phyloP scores from a whole-genome alignment of 192 early-diverging fungal species.

The Diversispora eburnea region DNA sequence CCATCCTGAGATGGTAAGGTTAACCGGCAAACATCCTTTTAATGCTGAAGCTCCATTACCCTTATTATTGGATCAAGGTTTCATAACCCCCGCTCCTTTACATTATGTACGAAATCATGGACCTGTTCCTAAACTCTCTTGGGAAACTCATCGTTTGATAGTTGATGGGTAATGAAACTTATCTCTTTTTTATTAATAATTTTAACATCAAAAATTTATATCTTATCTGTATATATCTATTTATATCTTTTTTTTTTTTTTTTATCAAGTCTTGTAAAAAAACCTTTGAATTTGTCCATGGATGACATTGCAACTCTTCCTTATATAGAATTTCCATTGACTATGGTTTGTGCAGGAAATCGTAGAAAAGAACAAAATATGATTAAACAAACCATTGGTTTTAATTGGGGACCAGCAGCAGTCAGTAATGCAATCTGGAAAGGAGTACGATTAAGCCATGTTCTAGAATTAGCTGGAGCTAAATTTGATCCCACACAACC shows the following conservation, averaged over 20 bases:
- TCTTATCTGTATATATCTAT: neutral
- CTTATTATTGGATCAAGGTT: constrained; percentile 43
- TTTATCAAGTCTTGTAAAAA: constrained; percentile 41
- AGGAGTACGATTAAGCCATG: constrained; percentile 52
- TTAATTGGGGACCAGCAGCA: constrained; percentile 57
- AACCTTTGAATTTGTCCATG: constrained; percentile 50
- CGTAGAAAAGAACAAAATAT: constrained; percentile 69
- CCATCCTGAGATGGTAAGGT: constrained; percentile 44
- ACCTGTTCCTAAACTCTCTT: constrained; percentile 52
- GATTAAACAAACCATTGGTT: constrained; percentile 57
- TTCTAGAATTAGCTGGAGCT: constrained; percentile 41
- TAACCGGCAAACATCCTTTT: constrained; percentile 60
- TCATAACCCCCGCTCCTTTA: constrained; percentile 54
- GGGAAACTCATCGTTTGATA: constrained; percentile 39
- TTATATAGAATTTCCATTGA: constrained; percentile 48
- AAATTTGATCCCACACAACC: constrained; percentile 27
- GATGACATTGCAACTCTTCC: constrained; percentile 45
- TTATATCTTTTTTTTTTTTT: constrained; percentile 18
- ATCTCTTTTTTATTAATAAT: neutral
- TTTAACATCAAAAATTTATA: neutral
- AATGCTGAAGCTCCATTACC: constrained; percentile 51
- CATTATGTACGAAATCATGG: constrained; percentile 76
- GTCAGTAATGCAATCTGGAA: constrained; percentile 58
- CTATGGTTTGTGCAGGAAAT: constrained; percentile 64
- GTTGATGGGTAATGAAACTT: constrained; percentile 41